A percentile compares a stretch with the other conserved stretches of the same genome.
Evolutionary conservation across 305 asterid species (phyloP).

Genomic region (Rubia occidens): DNA sequence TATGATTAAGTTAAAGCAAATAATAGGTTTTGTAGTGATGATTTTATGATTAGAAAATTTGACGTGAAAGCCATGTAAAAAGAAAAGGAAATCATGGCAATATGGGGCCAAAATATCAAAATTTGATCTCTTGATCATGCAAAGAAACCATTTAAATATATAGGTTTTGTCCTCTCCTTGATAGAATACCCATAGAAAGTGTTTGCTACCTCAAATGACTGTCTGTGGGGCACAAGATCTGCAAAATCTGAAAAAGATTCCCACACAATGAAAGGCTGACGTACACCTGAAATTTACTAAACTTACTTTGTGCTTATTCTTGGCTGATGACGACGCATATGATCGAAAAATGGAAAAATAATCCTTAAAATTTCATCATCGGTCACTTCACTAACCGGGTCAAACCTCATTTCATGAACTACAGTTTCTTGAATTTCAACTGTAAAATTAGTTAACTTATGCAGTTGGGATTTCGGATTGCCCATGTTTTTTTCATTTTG

Average conservation of each 20-base stretch:
- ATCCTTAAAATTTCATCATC: not conserved
- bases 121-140: constrained; percentile 6
- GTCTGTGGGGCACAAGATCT: constrained; percentile 27
- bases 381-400: not conserved
- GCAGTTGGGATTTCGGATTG: not conserved
- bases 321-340: not conserved
- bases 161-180: constrained; percentile 13
- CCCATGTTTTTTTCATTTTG: not conserved
- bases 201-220: constrained; percentile 23
- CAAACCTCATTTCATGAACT: not conserved
- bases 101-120: constrained; percentile 2
- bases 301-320: not conserved
- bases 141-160: constrained; percentile 15
- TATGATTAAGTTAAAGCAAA: constrained; percentile 8
- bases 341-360: not conserved
- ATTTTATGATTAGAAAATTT: constrained; percentile 1
- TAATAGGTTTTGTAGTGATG: constrained; percentile 12
- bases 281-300: constrained; percentile 12
- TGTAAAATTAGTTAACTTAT: not conserved
- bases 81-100: not conserved
- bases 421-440: not conserved
- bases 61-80: constrained; percentile 5
- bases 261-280: constrained; percentile 22
- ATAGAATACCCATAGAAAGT: constrained; percentile 11
- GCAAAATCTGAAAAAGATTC: constrained; percentile 28